Conservation (phyloP, 1,139 yeast genomes). For the Pichia cactophila region DNA sequence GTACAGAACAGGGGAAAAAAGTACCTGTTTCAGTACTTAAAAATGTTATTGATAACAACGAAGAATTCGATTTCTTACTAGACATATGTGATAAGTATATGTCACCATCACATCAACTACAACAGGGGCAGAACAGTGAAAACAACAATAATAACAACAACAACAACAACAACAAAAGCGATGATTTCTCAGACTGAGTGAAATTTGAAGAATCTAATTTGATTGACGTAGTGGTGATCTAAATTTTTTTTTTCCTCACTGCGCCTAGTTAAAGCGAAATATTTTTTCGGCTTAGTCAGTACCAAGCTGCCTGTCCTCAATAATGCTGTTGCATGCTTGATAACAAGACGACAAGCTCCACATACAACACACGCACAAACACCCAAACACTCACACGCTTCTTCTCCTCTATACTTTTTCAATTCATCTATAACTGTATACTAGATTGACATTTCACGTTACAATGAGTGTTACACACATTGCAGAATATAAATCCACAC, state of each 20-base stretch:
- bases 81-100: slow-evolving; percentile 26
- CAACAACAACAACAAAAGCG: neutral
- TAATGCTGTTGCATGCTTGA: too few relatives aligned
- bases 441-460: neutral
- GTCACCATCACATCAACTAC: slow-evolving; percentile 12
- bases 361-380: too few relatives aligned
- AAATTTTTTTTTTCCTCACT: too few relatives aligned
- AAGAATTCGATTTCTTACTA: slow-evolving; percentile 72
- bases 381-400: neutral
- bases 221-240: neutral
- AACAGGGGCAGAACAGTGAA: neutral
- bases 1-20: slow-evolving; percentile 73
- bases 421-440: neutral
- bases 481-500: neutral
- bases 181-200: slow-evolving; percentile 11
- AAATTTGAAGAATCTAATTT: slow-evolving; percentile 5
- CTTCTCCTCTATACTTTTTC: neutral
- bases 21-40: slow-evolving; percentile 79
- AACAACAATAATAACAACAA: neutral
- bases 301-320: neutral
- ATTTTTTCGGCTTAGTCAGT: too few relatives aligned
- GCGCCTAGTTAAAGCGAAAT: too few relatives aligned
- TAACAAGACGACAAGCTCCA: too few relatives aligned
- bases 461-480: neutral
- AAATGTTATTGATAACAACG: slow-evolving; percentile 77